Base-by-base conservation (phyloP, 805 yeast genomes). In the Candida insectalens region DNA sequence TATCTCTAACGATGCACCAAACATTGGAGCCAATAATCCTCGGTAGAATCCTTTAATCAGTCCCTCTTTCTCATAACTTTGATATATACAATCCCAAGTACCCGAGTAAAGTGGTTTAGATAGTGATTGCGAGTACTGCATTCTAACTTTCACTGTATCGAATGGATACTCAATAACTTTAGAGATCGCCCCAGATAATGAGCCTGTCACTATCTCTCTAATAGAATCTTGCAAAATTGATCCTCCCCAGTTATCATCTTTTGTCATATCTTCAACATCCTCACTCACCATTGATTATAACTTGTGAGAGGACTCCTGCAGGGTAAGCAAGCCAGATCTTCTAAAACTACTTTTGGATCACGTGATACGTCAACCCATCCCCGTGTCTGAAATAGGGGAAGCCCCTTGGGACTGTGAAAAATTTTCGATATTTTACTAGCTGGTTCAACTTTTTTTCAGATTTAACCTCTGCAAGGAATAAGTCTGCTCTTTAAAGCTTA, bases 1-100 rank as follows among this genome's bases (percentile, higher is more conserved):
- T 35, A 78, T 81, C 53, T 89, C 97, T 31, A 83, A 63, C n/a
- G 94, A 80, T 0, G 96, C 95, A 1, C 96, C 96, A 17, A 81
- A 51, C 30, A 88, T 59, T 0, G 97, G 97, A 0, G 94, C 83
- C 9, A 75, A 57, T 5, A 89, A 54, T 1, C 98, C 88, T 49
- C 65, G 74, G 50, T 83, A 88, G 46, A 88, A 81, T 3, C 96
- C 95, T 18, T 41, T 43, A 29, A 60, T 50, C 17, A 80, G 35
- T 0, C 96, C 96, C 50, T 88, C 96, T 16, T 69, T 63, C 2
- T 43, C 41, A 38, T 74, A 68, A 0, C 94, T 83, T 40, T 71
- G 61, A 27, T 45, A 48, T 28, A 88, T 72, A 51, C 92, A 80
- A 40, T 77, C 77, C 39, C 67, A 39, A 0, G 95, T 79, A 1